Conservation (phyloP, 2,329 filamentous ascomycete genomes). For the Thielaviopsis musarum region DNA sequence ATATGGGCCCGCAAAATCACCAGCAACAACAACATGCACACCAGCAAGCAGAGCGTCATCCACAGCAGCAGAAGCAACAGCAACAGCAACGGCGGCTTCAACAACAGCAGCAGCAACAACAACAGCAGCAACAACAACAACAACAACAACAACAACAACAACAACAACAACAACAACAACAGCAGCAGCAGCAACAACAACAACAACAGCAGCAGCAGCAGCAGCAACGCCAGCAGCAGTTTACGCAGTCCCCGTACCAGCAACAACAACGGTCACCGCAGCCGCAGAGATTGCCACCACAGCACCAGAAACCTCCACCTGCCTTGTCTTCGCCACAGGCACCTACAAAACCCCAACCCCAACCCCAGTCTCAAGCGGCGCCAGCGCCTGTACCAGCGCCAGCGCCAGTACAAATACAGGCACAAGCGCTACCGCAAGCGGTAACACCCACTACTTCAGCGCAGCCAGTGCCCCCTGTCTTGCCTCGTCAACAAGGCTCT, state of each 20-base stretch:
- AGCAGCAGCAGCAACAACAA: not conserved
- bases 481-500: conserved; percentile 21
- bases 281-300: conserved; percentile 15
- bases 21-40: not conserved
- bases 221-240: conserved; percentile 12
- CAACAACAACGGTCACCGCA: conserved; percentile 13
- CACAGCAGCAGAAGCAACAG: not conserved
- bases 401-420: conserved; percentile 16
- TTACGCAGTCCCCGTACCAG: conserved; percentile 10
- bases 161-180: not conserved
- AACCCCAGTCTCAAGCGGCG: conserved; percentile 12
- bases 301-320: conserved; percentile 1
- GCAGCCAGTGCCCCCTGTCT: conserved; percentile 11
- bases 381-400: conserved; percentile 11
- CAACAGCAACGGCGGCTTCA: not conserved
- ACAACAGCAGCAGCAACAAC: not conserved
- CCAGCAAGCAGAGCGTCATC: not conserved
- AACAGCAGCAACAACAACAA: not conserved
- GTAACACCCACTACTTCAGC: conserved; percentile 10
- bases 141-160: conserved; percentile 1
- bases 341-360: conserved; percentile 12
- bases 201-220: conserved; percentile 15
- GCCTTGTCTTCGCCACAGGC: too few relatives aligned
- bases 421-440: conserved; percentile 16
- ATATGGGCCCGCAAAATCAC: not conserved